Percentiles rank a stretch among this genome's conserved stretches.
Conservation (phyloP, 352 stramenopile species). For the Pythium phragmiticola region DNA sequence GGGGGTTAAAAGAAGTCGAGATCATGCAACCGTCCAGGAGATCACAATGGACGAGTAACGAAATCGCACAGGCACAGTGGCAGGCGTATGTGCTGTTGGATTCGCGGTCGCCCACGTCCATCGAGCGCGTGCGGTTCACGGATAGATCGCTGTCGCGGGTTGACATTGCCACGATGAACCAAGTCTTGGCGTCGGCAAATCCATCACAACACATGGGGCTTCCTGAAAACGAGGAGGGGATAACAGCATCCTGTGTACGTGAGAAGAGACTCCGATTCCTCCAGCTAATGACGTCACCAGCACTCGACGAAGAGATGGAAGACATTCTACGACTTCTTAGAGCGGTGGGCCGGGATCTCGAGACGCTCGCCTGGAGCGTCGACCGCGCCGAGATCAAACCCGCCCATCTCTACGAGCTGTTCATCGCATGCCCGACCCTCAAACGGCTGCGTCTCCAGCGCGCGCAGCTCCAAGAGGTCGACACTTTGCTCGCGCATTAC, state of each 20-base stretch:
- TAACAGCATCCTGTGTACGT: not conserved
- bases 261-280: constrained; percentile 16
- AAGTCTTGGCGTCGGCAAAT: constrained; percentile 1
- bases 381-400: constrained; percentile 18
- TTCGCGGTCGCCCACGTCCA: constrained; percentile 12
- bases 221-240: not conserved
- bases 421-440: constrained; percentile 5
- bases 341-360: not conserved
- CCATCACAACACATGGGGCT: constrained; percentile 1
- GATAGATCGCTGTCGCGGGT: constrained; percentile 3
- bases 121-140: constrained; percentile 19
- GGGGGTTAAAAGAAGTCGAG: constrained; percentile 15
- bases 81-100: constrained; percentile 21
- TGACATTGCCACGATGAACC: constrained; percentile 14
- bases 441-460: constrained; percentile 18
- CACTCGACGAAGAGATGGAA: constrained; percentile 14
- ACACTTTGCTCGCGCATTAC: constrained; percentile 3
- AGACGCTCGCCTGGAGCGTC: constrained; percentile 11
- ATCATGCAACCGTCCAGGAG: constrained; percentile 12
- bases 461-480: constrained; percentile 10
- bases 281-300: constrained; percentile 12
- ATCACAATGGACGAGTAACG: not conserved
- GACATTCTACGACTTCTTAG: constrained; percentile 11
- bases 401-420: constrained; percentile 7
- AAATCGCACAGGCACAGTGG: constrained; percentile 16